These are phyloP conservation scores for Dactylorhiza incarnata DNA, from an alignment of 106 monocot genomes.

Conservation along the genomic window DNA sequence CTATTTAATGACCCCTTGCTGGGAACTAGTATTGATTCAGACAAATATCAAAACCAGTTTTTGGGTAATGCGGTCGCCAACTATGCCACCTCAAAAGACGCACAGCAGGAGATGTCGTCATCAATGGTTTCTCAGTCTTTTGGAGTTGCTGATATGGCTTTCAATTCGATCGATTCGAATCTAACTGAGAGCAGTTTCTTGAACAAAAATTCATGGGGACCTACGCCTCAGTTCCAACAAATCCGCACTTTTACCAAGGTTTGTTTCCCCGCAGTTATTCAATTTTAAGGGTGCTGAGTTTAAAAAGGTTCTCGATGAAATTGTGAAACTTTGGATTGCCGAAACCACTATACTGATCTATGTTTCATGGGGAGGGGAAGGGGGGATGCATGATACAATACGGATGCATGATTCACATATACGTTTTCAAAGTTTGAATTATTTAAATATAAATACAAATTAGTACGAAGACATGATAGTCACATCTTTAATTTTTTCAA, in stretches of 20 bases:
- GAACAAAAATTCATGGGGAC: slow-evolving; percentile 68
- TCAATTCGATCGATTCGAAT: slow-evolving; percentile 69
- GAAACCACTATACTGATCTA: neutral
- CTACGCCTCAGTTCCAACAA: slow-evolving; percentile 46
- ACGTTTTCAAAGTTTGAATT: no score
- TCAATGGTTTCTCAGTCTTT: slow-evolving; percentile 82
- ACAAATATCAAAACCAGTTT: slow-evolving; percentile 49
- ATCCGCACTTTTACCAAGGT: slow-evolving; percentile 95
- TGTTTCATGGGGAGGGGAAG: no score
- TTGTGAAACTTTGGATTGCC: neutral
- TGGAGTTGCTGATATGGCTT: slow-evolving; percentile 74
- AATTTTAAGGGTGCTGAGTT: neutral
- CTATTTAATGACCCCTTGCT: slow-evolving; percentile 42
- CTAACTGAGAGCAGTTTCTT: slow-evolving; percentile 63
- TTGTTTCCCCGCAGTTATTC: neutral
- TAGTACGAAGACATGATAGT: no score
- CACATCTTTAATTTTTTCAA: no score
- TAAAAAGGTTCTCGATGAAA: neutral
- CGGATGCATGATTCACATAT: no score
- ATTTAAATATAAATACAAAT: no score
- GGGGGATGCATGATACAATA: no score
- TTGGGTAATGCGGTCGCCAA: slow-evolving; percentile 35
- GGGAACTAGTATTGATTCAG: slow-evolving; percentile 36
- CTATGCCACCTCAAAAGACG: slow-evolving; percentile 56
- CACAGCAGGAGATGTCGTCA: slow-evolving; percentile 67